Base-by-base conservation (phyloP, 768 basidiomycete genomes). In the Boletus rubroflammeus region DNA sequence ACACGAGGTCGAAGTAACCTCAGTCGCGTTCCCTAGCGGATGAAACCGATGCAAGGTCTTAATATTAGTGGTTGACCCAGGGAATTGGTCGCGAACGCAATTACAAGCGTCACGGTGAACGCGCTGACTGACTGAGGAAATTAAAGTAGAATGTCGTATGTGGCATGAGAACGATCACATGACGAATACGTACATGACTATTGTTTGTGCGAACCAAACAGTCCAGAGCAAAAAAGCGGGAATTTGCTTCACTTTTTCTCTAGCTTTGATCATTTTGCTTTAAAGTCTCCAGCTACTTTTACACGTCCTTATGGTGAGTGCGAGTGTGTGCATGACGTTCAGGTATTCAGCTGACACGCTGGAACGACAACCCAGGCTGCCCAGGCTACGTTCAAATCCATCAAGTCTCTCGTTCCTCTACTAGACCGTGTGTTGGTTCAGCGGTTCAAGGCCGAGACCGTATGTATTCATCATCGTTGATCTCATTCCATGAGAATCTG, bases 361-460 rank as follows among this genome's bases (percentile, higher is more conserved):
- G 50, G 13, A 21, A 29, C 1, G 3, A 34, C 10, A 6, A 29
- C n/a, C 44, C 50, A 90, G 87, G 88, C 89, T 75, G 75, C 88
- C 58, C 89, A 90, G 75, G 88, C 92, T 61, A 96, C 94, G 25
- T 93, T 98, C 86, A 97, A 92, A 76, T 86, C 85, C 61, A 98
- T 98, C 82, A 90, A 82, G 77, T 78, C 94, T 54, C 71, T 98
- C 62, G 75, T 91, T 59, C 96, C 96, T 56, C 83, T 98, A 47
- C 78, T 98, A 52, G 96, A 98, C 85, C 91, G 96, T 60, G 91
- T 98, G 59, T 81, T 98, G 61, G 94, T 98, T 57, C 96, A 98
- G 76, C 83, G 95, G 53, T 96, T 96, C 85, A 98, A 98, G 79
- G 79, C 92, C 31, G 94, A 96, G 62, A 91, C 93, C 8, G 95